A percentile compares a stretch with the other conserved stretches of the same genome.
Conservation (phyloP, 768 basidiomycete species). For the Trametes cinnabarina region DNA sequence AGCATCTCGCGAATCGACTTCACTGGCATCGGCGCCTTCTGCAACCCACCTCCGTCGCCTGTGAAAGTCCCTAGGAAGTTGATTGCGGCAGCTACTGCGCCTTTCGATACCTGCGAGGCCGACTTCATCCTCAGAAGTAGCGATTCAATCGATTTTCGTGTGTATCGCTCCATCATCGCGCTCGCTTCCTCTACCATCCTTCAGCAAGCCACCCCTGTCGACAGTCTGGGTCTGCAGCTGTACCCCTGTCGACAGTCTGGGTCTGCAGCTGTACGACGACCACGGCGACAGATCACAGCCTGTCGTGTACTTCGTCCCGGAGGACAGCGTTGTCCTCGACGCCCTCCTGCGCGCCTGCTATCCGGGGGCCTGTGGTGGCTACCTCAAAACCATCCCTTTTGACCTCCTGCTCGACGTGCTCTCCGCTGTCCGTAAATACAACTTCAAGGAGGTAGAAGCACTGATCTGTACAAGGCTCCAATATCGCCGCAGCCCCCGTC, state of each 20-base stretch:
- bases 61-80: background rate
- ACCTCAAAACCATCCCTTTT: too few relatives aligned
- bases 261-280: background rate
- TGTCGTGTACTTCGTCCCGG: slow-evolving; percentile 21
- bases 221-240: too few relatives aligned
- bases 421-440: too few relatives aligned
- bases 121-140: slow-evolving; percentile 10
- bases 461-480: too few relatives aligned
- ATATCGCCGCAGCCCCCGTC: too few relatives aligned
- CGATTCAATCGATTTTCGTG: slow-evolving; percentile 11
- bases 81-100: background rate
- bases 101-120: slow-evolving; percentile 4
- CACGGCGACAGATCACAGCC: background rate
- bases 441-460: too few relatives aligned
- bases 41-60: background rate
- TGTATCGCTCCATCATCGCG: background rate
- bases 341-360: slow-evolving; percentile 47
- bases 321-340: slow-evolving; percentile 41
- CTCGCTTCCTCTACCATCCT: slow-evolving; percentile 23
- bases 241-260: too few relatives aligned
- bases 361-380: slow-evolving; percentile 34
- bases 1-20: too few relatives aligned
- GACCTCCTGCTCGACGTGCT: too few relatives aligned
- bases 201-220: slow-evolving; percentile 44
- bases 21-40: background rate